Percentiles rank a stretch among this genome's conserved stretches.
Conservation (phyloP, 1,139 yeast species). For the Wickerhamiella pararugosa region DNA sequence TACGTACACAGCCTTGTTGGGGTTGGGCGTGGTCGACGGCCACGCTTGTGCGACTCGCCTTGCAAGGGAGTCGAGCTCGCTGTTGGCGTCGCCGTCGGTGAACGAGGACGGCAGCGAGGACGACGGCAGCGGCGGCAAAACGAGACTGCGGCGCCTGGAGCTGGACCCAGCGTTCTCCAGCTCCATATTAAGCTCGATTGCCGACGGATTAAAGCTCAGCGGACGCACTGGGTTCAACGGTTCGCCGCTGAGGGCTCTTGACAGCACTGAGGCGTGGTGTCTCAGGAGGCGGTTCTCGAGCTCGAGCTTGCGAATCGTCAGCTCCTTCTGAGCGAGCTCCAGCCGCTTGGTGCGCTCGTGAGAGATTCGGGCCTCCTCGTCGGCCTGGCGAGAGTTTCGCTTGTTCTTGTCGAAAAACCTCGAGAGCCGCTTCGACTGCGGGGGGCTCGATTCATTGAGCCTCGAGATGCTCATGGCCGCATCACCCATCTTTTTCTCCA, state of each 20-base stretch:
- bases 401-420: slow-evolving; percentile 14
- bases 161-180: too few relatives aligned
- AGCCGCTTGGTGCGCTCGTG: slow-evolving; percentile 17
- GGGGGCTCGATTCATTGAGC: slow-evolving; percentile 14
- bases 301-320: slow-evolving; percentile 14
- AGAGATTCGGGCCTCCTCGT: slow-evolving; percentile 22
- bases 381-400: slow-evolving; percentile 23
- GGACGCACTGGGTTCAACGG: slow-evolving; percentile 8
- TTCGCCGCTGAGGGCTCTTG: slow-evolving; percentile 13
- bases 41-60: slow-evolving; percentile 8
- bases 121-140: too few relatives aligned
- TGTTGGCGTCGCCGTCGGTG: background rate
- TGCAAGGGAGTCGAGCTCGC: slow-evolving; percentile 11
- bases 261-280: slow-evolving; percentile 24
- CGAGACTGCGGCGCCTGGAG: too few relatives aligned
- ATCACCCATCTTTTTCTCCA: slow-evolving; percentile 24
- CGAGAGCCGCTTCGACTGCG: slow-evolving; percentile 5
- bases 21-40: slow-evolving; percentile 12
- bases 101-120: too few relatives aligned
- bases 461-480: slow-evolving; percentile 23
- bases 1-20: slow-evolving; percentile 10
- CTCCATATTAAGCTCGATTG: too few relatives aligned
- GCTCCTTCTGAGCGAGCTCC: slow-evolving; percentile 15
- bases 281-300: slow-evolving; percentile 18
- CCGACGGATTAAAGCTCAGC: background rate